Percentiles rank a stretch among this genome's conserved stretches.
phyloP scores from a whole-genome alignment of 208 protist species.

The Strigomonas galati region DNA sequence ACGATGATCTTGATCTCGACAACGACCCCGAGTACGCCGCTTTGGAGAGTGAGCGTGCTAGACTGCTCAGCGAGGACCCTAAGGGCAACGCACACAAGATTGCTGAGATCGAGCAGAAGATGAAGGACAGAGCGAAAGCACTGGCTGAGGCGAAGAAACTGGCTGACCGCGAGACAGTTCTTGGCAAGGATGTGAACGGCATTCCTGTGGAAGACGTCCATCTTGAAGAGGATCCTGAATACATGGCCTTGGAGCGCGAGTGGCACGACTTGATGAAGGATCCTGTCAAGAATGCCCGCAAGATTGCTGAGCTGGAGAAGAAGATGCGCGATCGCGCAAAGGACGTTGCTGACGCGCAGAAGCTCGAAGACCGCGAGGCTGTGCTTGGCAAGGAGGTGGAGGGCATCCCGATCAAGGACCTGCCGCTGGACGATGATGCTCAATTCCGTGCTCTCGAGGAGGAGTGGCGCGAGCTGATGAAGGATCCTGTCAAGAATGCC shows the following conservation, averaged over 20 bases:
- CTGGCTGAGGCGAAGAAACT: conserved; percentile 43
- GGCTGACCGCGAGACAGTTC: conserved; percentile 26
- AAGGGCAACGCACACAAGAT: conserved; percentile 22
- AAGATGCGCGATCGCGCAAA: conserved; percentile 62
- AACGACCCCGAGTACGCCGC: conserved; percentile 48
- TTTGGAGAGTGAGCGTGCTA: conserved; percentile 57
- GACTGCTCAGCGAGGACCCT: conserved; percentile 34
- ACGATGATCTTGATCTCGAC: conserved; percentile 43
- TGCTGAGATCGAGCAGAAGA: conserved; percentile 18
- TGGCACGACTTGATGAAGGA: conserved; percentile 21
- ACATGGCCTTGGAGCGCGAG: conserved; percentile 28
- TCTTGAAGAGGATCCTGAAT: conserved; percentile 22
- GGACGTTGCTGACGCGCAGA: conserved; percentile 48
- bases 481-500: conserved; percentile 39
- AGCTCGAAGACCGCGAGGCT: conserved; percentile 47
- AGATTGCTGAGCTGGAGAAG: conserved; percentile 49
- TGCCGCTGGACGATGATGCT: conserved; percentile 75
- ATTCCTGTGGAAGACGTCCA: conserved; percentile 23
- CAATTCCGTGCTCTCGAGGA: conserved; percentile 73
- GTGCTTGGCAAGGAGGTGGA: conserved; percentile 38
- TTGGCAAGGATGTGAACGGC: conserved; percentile 18
- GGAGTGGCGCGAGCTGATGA: conserved; percentile 49
- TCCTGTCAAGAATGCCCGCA: conserved; percentile 19
- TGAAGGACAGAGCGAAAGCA: conserved; percentile 28
- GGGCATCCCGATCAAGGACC: conserved; percentile 62